Evolutionary conservation across 495 filamentous ascomycete species (phyloP), one percentile per base, ranked within the genome.

Genomic region (Hypoxylon fuscum): DNA sequence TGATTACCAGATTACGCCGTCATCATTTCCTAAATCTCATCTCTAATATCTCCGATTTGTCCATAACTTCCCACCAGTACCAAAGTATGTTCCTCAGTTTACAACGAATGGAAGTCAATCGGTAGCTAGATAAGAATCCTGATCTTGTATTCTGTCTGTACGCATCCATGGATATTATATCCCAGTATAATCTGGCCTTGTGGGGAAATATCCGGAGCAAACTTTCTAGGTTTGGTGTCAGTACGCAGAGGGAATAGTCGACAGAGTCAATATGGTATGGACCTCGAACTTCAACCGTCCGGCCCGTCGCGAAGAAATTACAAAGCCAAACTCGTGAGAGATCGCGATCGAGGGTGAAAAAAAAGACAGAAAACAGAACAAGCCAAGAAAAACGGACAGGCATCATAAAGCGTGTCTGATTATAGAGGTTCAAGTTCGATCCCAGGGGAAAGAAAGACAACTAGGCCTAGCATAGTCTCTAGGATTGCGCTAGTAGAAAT

Each of bases 391-490:
- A 55, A 34, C 29, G 50, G 37, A 15, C 37, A 46, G 27, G 12
- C 25, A 11, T 27, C 17, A 31, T 44, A 32, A 34, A 42, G 25
- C 38, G 45, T 40, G 23, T 50, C 25, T 51, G 10, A 54, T 55
- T 54, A 49, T 59, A 37, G 62, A 60, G 62, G 44, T 44, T 59
- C 55, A 55, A 65, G 37, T 50, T 59, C 37, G 21, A 59, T 45
- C 17, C 29, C 29, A 47, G 23, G 48, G 37, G 55, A 53, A 7
- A 53, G 20, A 62, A 42, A n/a, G 11, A 8, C n/a, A 48, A 31
- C 23, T 47, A 31, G 6, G 34, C 9, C n/a, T n/a, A n/a, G 49
- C 18, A 44, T 37, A 37, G 8, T 22, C 11, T 53, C 22, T 37
- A 47, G 12, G 14, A 61, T 48, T 31, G 42, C 62, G 46, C 62